A percentile compares a stretch with the other conserved stretches of the same genome.
phyloP scores from a whole-genome alignment of 2,329 filamentous ascomycete genomes.

The Claviceps purpurea region DNA sequence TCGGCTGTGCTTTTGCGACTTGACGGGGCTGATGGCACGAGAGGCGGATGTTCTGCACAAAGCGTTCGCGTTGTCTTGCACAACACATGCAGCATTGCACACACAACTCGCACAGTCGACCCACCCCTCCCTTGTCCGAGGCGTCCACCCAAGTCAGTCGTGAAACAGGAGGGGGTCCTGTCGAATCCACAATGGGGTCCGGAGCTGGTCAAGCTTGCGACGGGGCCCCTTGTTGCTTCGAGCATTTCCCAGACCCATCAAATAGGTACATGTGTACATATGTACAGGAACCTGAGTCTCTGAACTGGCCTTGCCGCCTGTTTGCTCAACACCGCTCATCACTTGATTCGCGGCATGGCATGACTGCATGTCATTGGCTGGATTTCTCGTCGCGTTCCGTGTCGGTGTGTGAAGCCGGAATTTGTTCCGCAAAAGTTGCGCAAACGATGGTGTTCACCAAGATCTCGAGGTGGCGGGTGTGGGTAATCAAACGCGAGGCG shows the following conservation, averaged over 20 bases:
- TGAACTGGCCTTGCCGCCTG: background rate
- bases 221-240: conserved; percentile 4
- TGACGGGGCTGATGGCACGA: conserved; percentile 1
- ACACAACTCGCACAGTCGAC: background rate
- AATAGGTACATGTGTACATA: background rate
- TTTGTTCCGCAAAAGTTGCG: background rate
- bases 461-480: conserved; percentile 1
- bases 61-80: background rate
- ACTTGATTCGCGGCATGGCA: background rate
- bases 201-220: conserved; percentile 11
- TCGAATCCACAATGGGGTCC: conserved; percentile 9
- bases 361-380: background rate
- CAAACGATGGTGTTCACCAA: background rate
- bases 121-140: conserved; percentile 6
- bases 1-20: background rate
- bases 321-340: background rate
- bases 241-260: conserved; percentile 1
- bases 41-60: conserved; percentile 1
- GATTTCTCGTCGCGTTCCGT: background rate
- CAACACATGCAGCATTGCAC: background rate
- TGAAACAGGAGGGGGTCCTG: conserved; percentile 12
- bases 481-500: background rate
- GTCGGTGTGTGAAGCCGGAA: background rate
- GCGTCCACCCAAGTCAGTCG: conserved; percentile 9
- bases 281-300: background rate